phyloP scores from a whole-genome alignment of 2,329 filamentous ascomycete species.

The Xylaria multiplex region DNA sequence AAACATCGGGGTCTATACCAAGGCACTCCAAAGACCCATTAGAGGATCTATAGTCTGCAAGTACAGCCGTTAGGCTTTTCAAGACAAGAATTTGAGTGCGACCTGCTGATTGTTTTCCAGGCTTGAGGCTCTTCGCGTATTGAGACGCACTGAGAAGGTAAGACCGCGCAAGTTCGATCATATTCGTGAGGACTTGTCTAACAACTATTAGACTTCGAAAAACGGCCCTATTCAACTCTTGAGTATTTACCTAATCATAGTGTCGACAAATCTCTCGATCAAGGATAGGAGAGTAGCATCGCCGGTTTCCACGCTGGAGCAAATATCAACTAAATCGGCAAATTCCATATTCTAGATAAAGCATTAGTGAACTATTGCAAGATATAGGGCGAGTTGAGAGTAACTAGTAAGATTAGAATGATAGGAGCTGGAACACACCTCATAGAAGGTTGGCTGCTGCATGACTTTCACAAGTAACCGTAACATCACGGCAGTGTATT shows the following conservation, averaged over 20 bases:
- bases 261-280: constrained; percentile 44
- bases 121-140: constrained; percentile 40
- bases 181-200: constrained; percentile 45
- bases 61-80: constrained; percentile 41
- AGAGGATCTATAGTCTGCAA: constrained; percentile 34
- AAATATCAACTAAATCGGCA: constrained; percentile 45
- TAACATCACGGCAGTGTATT: constrained; percentile 42
- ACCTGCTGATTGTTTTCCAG: constrained; percentile 22
- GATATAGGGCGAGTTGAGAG: background rate
- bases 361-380: constrained; percentile 23
- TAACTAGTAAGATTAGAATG: background rate
- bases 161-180: constrained; percentile 39
- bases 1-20: constrained; percentile 32
- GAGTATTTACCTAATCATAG: constrained; percentile 44
- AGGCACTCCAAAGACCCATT: constrained; percentile 30
- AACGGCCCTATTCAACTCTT: background rate
- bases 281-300: constrained; percentile 35
- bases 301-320: constrained; percentile 33
- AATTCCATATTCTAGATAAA: constrained; percentile 46
- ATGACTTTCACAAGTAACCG: constrained; percentile 46
- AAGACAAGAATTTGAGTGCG: constrained; percentile 42
- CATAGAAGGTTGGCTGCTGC: constrained; percentile 49
- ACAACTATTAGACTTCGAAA: constrained; percentile 33
- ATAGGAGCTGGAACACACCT: constrained; percentile 38
- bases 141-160: constrained; percentile 43